A percentile compares a stretch with the other conserved stretches of the same genome.
These are phyloP conservation scores for Cryptosporidium muris DNA, from an alignment of 169 alveolate species.

Conservation along the genomic window DNA sequence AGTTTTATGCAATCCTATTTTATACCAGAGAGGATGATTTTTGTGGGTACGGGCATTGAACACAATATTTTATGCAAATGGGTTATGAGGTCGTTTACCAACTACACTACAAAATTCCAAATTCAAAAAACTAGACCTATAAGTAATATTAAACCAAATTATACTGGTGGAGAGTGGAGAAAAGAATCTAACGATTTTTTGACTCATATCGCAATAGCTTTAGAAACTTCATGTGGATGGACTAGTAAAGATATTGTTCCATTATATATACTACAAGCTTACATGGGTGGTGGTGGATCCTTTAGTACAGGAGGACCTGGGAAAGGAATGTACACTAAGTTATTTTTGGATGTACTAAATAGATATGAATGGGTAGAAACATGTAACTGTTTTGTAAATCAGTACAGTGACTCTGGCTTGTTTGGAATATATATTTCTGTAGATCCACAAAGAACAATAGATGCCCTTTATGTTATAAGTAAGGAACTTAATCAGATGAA, in stretches of 20 bases:
- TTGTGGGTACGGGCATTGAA: constrained; percentile 33
- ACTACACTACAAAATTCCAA: background rate
- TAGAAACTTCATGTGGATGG: constrained; percentile 35
- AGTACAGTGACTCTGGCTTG: constrained; percentile 87
- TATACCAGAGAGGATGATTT: constrained; percentile 9
- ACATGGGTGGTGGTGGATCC: constrained; percentile 91
- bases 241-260: constrained; percentile 10
- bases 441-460: constrained; percentile 78
- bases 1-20: constrained; percentile 9
- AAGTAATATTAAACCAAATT: constrained; percentile 5
- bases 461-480: constrained; percentile 78
- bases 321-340: constrained; percentile 89
- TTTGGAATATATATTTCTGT: constrained; percentile 87
- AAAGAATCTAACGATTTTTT: background rate
- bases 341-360: constrained; percentile 84
- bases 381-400: constrained; percentile 89
- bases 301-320: constrained; percentile 93
- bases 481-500: constrained; percentile 79
- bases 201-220: constrained; percentile 18
- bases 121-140: background rate
- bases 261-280: constrained; percentile 27
- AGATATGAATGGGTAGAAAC: constrained; percentile 86
- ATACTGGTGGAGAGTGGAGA: constrained; percentile 45
- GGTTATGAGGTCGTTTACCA: constrained; percentile 9
- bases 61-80: constrained; percentile 10